phyloP scores from a whole-genome alignment of 345 rosid species.

The Camelina neglecta region DNA sequence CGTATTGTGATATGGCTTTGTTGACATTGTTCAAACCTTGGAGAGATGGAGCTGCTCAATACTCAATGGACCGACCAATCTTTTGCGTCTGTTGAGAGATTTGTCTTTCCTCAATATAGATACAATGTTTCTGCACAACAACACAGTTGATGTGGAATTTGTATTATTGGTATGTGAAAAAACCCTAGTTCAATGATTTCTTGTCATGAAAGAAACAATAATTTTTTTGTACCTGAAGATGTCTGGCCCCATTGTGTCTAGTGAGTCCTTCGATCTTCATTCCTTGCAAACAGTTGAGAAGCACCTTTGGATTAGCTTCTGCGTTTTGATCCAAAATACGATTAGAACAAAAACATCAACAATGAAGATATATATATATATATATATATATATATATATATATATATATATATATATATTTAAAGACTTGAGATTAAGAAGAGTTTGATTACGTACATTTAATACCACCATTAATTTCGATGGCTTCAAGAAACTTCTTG shows the following conservation, averaged over 20 bases:
- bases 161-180: background rate
- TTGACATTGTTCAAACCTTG: background rate
- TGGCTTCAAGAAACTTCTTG: slow-evolving; percentile 23
- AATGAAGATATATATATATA: background rate
- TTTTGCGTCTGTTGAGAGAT: background rate
- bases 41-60: background rate
- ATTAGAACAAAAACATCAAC: background rate
- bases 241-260: slow-evolving; percentile 29
- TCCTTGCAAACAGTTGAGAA: slow-evolving; percentile 11
- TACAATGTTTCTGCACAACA: slow-evolving; percentile 27
- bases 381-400: no score
- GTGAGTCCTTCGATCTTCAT: slow-evolving; percentile 31
- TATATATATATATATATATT: background rate
- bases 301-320: slow-evolving; percentile 24
- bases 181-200: background rate
- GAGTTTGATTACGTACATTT: slow-evolving; percentile 14
- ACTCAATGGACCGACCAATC: background rate
- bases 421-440: background rate
- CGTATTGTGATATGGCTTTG: background rate
- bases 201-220: background rate
- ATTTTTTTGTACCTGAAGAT: slow-evolving; percentile 35
- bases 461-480: slow-evolving; percentile 30
- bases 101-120: background rate
- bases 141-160: background rate
- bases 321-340: background rate